Evolutionary conservation across 2,329 filamentous ascomycete genomes (phyloP), one percentile per base, ranked within the genome.

Genomic region (Aureobasidium leucospermi): DNA sequence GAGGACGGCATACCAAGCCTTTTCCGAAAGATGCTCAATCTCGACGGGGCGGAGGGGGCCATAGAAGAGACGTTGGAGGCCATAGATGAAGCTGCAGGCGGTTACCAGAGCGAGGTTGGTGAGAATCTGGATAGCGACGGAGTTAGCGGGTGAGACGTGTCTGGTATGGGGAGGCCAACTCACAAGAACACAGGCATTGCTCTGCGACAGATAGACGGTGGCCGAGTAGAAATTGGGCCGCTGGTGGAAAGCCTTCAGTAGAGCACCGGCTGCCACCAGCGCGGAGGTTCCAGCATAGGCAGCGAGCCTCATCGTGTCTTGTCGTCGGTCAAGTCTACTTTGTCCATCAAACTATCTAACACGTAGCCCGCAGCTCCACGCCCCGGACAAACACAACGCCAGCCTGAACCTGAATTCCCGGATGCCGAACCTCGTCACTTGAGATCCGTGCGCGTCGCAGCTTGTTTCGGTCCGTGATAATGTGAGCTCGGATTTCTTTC

Each of bases 191-290:
- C 93, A 97, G 67, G 95, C 87, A 77, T 94, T 97, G 75, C 91
- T 96, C 75, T 97, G 93, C 42, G 92, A 90, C 53, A 99, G 85
- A 75, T 97, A 96, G 51, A 99, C 94, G 76, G 91, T 94, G 65
- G 94, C 92, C 58, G 93, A 95, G 78, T 99, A 99, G 80, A 97
- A 99, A 76, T 99, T 99, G 64, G 94, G 87, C 65, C 94, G 85
- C 76, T 97, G 90, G 70, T 94, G 88, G 75, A 97, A 93, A 63
- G 94, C 93, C 71, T 92, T 94, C 61, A 96, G 76, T 62, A 96
- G 81, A 61, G 96, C 91, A 67, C 85, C 84, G 65, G 85, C 87
- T 67, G 93, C 93, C 71, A 96, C 85, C 75, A 86, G 86, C 73
- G 88, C 86, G 59, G 93, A 96, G 74, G 85, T 61, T 47, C 63